Evolutionary conservation across 75 land plant species (phyloP), one percentile per base, ranked within the genome.

Genomic region (Chamaecyparis obtusa): DNA sequence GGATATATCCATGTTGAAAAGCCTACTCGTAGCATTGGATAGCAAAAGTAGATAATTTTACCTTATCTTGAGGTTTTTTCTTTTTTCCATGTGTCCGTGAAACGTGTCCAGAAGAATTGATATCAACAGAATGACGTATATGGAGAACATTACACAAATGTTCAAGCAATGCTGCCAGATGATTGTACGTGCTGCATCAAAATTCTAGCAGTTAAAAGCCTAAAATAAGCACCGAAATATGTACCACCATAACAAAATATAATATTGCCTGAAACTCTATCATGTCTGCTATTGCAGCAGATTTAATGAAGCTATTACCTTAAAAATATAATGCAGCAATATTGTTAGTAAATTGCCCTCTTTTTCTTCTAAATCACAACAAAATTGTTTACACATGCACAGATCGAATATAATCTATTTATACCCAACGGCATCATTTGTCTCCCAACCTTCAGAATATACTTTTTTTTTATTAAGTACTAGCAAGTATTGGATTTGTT

Each of bases 101-200:
- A 72, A 44, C 41, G 44, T 43, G 51, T 80, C n/a, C 30, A 44
- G 48, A 39, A 43, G 32, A 16, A 78, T 78, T 39, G 44, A 39
- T 43, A 78, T 78, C 81, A 17, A 41, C 21, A 41, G 81, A 44
- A 81, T 44, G 46, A 10, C 49, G 33, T 43, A 44, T 81, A 44
- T 81, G 83, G 83, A 81, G 83, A 46, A 81, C 51, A 46, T 81
- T 32, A 9, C 44, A 41, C 30, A 81, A 81, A 27, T 46, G 51
- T 44, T 24, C 32, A 46, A 81, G 51, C 46, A 81, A 81, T 81
- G 83, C 83, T 46, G 83, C 83, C 51, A 81, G 33, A 81, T 81
- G 83, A 81, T 81, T 81, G 83, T 81, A 81, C 0, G 46, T 81
- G 83, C 83, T 81, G 83, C 83, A 81, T 81, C 9, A 14, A 81